phyloP scores from a whole-genome alignment of 2,329 filamentous ascomycete species.

The Cladobotryum mycophilum region DNA sequence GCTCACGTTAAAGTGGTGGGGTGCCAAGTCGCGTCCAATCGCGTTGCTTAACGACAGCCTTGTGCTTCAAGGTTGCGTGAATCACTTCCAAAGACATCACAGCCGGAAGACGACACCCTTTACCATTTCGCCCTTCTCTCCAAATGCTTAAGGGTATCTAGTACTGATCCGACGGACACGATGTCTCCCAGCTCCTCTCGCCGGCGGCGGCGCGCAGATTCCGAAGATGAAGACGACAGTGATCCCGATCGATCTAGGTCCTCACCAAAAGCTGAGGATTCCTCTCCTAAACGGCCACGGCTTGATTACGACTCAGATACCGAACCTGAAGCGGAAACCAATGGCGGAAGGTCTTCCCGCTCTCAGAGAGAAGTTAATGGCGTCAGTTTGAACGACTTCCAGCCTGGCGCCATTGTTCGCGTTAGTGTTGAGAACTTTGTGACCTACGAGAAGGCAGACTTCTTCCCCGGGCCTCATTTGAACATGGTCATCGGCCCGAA shows the following conservation, averaged over 20 bases:
- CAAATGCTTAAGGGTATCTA: background rate
- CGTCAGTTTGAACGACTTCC: conserved; percentile 34
- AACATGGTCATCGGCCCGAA: conserved; percentile 99
- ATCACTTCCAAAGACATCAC: background rate
- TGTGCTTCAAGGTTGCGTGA: background rate
- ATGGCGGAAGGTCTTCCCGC: background rate
- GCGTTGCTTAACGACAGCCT: conserved; percentile 4
- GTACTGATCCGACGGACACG: conserved; percentile 3
- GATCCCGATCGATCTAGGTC: conserved; percentile 15
- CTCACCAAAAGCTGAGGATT: conserved; percentile 21
- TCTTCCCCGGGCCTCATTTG: conserved; percentile 81
- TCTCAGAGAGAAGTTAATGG: conserved; percentile 6
- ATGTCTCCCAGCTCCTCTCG: conserved; percentile 27
- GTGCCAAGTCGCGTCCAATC: conserved; percentile 6
- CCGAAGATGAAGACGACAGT: conserved; percentile 28
- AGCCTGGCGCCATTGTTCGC: conserved; percentile 81
- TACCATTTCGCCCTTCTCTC: background rate
- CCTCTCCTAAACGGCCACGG: conserved; percentile 32
- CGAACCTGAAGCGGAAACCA: conserved; percentile 12
- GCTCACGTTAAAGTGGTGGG: conserved; percentile 7
- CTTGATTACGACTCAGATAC: conserved; percentile 20
- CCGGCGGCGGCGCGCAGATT: conserved; percentile 39
- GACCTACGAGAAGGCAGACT: conserved; percentile 88
- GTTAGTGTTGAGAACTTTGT: conserved; percentile 87
- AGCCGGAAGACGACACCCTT: background rate